Evolutionary conservation across 73 alveolate genomes (phyloP).

Genomic region (Effrenium voratum): DNA sequence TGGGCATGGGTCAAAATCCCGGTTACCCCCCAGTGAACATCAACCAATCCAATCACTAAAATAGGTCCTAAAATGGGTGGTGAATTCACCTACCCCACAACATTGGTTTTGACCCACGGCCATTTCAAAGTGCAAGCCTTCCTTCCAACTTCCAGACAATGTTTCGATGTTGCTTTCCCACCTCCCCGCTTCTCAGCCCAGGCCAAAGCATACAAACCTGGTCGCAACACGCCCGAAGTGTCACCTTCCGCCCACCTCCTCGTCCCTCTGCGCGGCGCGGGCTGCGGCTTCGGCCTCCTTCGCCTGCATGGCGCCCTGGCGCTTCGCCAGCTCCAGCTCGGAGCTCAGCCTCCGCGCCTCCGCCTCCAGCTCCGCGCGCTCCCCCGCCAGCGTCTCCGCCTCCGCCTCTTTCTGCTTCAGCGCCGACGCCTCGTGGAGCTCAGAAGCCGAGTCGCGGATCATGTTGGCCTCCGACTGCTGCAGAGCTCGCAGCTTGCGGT

Average conservation of each 20-base stretch:
- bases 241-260: background rate
- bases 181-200: too few relatives aligned
- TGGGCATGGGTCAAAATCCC: too few relatives aligned
- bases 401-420: background rate
- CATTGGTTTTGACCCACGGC: too few relatives aligned
- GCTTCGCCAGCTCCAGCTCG: constrained; percentile 28
- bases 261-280: constrained; percentile 12
- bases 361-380: constrained; percentile 1
- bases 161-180: too few relatives aligned
- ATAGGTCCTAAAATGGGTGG: too few relatives aligned
- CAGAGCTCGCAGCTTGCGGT: constrained; percentile 28
- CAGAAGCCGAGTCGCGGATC: background rate
- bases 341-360: background rate
- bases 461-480: background rate
- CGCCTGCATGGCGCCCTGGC: background rate
- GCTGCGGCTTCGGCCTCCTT: constrained; percentile 32
- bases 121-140: too few relatives aligned
- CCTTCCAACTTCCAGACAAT: too few relatives aligned
- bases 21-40: too few relatives aligned
- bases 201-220: too few relatives aligned
- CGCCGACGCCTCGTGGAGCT: background rate
- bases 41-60: too few relatives aligned
- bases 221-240: too few relatives aligned
- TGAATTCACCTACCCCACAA: too few relatives aligned
- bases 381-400: background rate